phyloP scores from a whole-genome alignment of 148 eudicot genomes.

The Gaultheria prostrata region DNA sequence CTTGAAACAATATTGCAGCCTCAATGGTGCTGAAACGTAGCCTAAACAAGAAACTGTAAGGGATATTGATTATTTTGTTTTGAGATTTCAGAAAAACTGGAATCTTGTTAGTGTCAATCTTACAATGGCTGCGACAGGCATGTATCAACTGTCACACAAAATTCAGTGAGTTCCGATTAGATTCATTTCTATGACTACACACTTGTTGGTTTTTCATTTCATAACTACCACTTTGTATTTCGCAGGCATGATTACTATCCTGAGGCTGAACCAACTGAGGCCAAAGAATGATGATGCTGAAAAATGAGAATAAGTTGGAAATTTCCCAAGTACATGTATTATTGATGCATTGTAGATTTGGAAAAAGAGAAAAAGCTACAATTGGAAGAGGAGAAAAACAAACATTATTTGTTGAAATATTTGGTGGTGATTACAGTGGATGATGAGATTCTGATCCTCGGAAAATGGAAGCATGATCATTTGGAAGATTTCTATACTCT shows the following conservation, averaged over 20 bases:
- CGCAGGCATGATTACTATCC: slow-evolving; percentile 64
- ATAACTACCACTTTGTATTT: not conserved
- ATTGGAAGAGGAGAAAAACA: too few species aligned
- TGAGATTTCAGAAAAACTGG: slow-evolving; percentile 23
- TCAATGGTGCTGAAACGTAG: not conserved
- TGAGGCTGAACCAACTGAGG: slow-evolving; percentile 48
- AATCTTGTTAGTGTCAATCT: slow-evolving; percentile 26
- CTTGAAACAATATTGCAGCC: not conserved
- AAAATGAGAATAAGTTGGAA: not conserved
- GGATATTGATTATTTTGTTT: not conserved
- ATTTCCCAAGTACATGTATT: not conserved
- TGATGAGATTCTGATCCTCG: not conserved
- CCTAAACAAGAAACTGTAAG: not conserved
- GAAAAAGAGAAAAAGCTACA: not conserved
- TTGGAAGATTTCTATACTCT: not conserved
- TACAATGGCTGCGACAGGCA: slow-evolving; percentile 24
- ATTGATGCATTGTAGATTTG: not conserved
- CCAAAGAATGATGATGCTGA: slow-evolving; percentile 44
- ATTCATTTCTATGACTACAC: not conserved
- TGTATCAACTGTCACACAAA: slow-evolving; percentile 16
- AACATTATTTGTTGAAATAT: not conserved
- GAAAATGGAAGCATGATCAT: not conserved
- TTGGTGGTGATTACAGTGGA: not conserved
- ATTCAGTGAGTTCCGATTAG: slow-evolving; percentile 16
- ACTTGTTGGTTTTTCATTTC: not conserved